Base-by-base conservation (phyloP, 192 early-diverging fungal genomes). In the Gamsiella multidivaricata region DNA sequence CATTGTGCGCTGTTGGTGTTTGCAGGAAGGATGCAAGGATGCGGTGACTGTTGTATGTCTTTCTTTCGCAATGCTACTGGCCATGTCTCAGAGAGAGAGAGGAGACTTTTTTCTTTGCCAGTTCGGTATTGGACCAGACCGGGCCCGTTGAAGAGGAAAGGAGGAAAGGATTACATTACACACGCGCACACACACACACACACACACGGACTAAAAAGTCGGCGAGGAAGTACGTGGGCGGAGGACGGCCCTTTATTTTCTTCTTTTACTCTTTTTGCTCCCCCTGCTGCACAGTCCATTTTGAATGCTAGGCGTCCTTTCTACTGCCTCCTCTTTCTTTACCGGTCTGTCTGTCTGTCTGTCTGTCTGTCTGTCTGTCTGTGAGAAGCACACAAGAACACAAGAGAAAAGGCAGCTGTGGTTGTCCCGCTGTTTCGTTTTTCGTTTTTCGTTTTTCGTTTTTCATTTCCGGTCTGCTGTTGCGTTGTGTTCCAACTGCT, bases 41-140 rank as follows among this genome's bases (percentile, higher is more conserved):
- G 39, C 7, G 39, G 39, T 41, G 39, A 41, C 8, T 41, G 39
- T 14, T 7, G 14, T n/a, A n/a, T n/a, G n/a, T n/a, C n/a, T n/a
- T n/a, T n/a, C n/a, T n/a, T n/a, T n/a, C n/a, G n/a, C n/a, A n/a
- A n/a, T n/a, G n/a, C n/a, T n/a, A n/a, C n/a, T n/a, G n/a, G n/a
- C n/a, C n/a, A n/a, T n/a, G n/a, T n/a, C n/a, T 7, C 39, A 41
- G 14, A 41, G 39, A 41, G 39, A 7, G 39, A 7, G 39, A 41
- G 39, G 39, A 41, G 39, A 41, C 8, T 10, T 7, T 10, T 14
- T 7, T 41, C 8, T 41, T 14, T 14, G 39, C 51, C 22, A 25
- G 46, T 60, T 60, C 46, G 25, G 58, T 60, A 60, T 60, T 28
- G 43, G 43, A 60, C 58, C 39, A 46, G 58, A 12, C 58, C 58